phyloP scores from a whole-genome alignment of 139 green algal genomes.

The Nannochloris sp. region DNA sequence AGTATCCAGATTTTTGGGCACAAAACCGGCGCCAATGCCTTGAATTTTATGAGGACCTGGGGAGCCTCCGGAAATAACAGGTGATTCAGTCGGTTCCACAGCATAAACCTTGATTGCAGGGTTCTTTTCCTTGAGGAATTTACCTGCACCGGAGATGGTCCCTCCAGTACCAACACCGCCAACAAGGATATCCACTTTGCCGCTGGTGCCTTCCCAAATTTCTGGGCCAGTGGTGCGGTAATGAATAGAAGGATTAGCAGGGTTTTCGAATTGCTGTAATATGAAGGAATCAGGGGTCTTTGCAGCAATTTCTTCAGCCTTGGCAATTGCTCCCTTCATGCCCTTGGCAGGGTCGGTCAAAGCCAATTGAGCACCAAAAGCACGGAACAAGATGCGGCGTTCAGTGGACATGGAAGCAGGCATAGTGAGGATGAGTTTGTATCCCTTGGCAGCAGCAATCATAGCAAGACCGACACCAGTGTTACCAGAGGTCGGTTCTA shows the following conservation, averaged over 20 bases:
- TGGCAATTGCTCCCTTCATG: constrained; percentile 72
- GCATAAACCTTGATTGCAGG: constrained; percentile 53
- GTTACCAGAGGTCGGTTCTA: constrained; percentile 93
- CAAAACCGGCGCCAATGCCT: constrained; percentile 63
- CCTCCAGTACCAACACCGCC: constrained; percentile 83
- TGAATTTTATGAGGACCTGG: constrained; percentile 93
- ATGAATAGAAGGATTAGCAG: constrained; percentile 49
- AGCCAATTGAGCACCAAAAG: constrained; percentile 62
- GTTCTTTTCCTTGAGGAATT: constrained; percentile 75
- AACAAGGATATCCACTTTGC: constrained; percentile 85
- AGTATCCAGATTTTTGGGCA: constrained; percentile 83
- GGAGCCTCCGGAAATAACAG: constrained; percentile 52
- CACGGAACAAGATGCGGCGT: constrained; percentile 82
- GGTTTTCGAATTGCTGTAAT: constrained; percentile 64
- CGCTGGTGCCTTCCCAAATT: constrained; percentile 78
- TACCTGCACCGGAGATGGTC: constrained; percentile 75
- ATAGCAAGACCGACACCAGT: constrained; percentile 96
- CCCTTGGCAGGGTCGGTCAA: constrained; percentile 41
- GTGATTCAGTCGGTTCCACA: constrained; percentile 74
- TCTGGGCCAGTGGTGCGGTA: constrained; percentile 75
- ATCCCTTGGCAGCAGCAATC: constrained; percentile 86
- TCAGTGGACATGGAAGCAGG: constrained; percentile 97
- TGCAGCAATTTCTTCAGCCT: constrained; percentile 83
- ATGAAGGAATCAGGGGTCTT: constrained; percentile 48
- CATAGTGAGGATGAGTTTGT: constrained; percentile 98